Conservation (phyloP, 2,329 filamentous ascomycete genomes). For the Hymenoscyphus repandus region DNA sequence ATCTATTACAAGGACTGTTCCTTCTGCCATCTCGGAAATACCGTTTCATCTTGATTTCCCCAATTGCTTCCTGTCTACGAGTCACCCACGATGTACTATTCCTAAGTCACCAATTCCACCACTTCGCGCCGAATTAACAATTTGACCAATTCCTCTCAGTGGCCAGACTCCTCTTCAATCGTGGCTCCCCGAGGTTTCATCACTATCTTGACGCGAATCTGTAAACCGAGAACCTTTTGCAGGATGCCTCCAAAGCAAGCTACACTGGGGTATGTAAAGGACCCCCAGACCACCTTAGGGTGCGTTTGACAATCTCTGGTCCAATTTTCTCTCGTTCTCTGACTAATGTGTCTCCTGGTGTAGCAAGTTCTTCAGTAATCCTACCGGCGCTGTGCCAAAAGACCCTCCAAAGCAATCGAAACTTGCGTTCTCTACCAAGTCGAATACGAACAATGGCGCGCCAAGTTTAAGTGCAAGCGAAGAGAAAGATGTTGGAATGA, state of each 20-base stretch:
- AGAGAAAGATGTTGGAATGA: slow-evolving; percentile 26
- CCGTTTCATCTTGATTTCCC: background rate
- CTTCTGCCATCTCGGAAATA: too few relatives aligned
- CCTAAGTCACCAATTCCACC: too few relatives aligned
- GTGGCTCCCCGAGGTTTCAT: slow-evolving; percentile 28
- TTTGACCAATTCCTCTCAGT: background rate
- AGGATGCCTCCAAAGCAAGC: slow-evolving; percentile 50
- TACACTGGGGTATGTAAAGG: slow-evolving; percentile 81
- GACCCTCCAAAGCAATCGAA: slow-evolving; percentile 70
- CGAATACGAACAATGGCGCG: slow-evolving; percentile 29
- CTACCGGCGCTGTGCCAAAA: slow-evolving; percentile 46
- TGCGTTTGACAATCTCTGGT: slow-evolving; percentile 39
- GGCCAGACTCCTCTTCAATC: slow-evolving; percentile 13
- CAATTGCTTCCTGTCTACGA: background rate
- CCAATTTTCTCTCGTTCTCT: background rate
- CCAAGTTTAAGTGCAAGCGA: slow-evolving; percentile 22
- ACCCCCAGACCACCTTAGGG: slow-evolving; percentile 69
- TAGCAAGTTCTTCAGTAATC: slow-evolving; percentile 81
- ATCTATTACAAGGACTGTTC: too few relatives aligned
- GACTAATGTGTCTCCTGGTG: slow-evolving; percentile 14
- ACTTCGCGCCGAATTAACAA: background rate
- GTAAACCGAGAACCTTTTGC: slow-evolving; percentile 16
- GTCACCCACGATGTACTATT: too few relatives aligned
- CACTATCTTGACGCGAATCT: slow-evolving; percentile 13
- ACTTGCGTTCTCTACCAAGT: slow-evolving; percentile 65